Evolutionary conservation across 768 basidiomycete species (phyloP), one percentile per base, ranked within the genome.

Genomic region (Tulasnella sp.): DNA sequence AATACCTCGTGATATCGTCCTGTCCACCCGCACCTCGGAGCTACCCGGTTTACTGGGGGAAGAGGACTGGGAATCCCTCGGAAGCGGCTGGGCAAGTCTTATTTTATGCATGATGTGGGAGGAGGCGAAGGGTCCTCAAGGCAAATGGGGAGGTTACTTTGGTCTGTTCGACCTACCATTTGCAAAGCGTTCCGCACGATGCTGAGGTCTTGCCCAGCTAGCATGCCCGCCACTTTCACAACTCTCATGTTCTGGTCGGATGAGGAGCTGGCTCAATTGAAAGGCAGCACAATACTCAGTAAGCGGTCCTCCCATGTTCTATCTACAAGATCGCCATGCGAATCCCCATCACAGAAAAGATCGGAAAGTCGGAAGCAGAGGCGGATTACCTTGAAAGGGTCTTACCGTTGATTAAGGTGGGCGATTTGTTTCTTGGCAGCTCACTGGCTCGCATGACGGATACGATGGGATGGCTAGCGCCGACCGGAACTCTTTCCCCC

Each of bases 51-150:
- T 88, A 3, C 88, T 98, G 72, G 92, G 93, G 24, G 76, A 86
- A 9, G 87, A 88, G 16, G 89, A 89, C 42, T 98, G 96, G 96
- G 90, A 87, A 82, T 85, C 85, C 34, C 85, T 98, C 80, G 88
- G 92, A 76, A 86, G 89, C 79, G 92, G 96, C 11, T 99, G 98
- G 98, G 88, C 90, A 1, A 93, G 93, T 3, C 86, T 98, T 72
- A 98, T 99, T 80, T 88, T 99, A 54, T 94, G 93, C 82, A 93
- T 99, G 92, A 95, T 99, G 94, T 98, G 95, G 94, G 98, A 99
- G 86, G 90, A 90, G 78, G 90, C 92, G 4, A 89, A 89, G 82
- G 91, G 92, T 0, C 80, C 86, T 3, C 84, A 87, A 28, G 93
- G 94, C 74, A 91, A 87, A 78, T 95, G 96, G 96, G 83, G 85